These are phyloP conservation scores for Eutypa lata DNA, from an alignment of 2,329 filamentous ascomycete species.

Conservation along the genomic window DNA sequence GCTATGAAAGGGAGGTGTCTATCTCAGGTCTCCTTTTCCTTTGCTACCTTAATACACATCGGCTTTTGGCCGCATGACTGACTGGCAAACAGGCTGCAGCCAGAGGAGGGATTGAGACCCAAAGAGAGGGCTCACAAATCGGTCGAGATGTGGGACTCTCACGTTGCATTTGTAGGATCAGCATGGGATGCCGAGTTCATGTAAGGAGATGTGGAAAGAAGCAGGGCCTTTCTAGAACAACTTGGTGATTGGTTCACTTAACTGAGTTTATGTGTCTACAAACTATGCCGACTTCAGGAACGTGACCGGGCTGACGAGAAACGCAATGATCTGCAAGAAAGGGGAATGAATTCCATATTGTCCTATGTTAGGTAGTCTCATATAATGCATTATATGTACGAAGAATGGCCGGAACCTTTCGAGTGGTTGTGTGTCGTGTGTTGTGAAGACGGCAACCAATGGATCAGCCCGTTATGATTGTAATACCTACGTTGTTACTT, in stretches of 20 bases:
- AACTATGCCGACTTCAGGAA: not conserved
- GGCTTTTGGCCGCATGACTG: conserved; percentile 10
- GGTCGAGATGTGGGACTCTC: conserved; percentile 7
- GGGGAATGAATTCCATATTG: not conserved
- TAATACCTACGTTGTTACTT: too few species aligned
- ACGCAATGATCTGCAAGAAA: not conserved
- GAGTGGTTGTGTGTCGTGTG: not conserved
- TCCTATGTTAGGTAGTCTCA: not conserved
- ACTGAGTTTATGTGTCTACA: not conserved
- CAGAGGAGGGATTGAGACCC: conserved; percentile 2
- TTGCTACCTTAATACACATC: conserved; percentile 9
- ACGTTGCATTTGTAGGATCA: not conserved
- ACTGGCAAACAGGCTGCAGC: conserved; percentile 10
- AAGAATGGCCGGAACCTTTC: not conserved
- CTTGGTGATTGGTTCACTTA: not conserved
- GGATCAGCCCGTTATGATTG: too few species aligned
- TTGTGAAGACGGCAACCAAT: not conserved
- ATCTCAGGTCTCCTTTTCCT: conserved; percentile 4
- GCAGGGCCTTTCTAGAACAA: not conserved
- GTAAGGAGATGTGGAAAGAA: not conserved
- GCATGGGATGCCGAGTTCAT: not conserved
- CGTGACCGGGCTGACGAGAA: conserved; percentile 2
- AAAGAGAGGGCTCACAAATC: conserved; percentile 6
- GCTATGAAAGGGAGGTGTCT: conserved; percentile 2
- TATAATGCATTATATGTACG: too few species aligned